A percentile compares a stretch with the other conserved stretches of the same genome.
phyloP scores from a whole-genome alignment of 1,139 yeast species.

The Kazachstania sp. region DNA sequence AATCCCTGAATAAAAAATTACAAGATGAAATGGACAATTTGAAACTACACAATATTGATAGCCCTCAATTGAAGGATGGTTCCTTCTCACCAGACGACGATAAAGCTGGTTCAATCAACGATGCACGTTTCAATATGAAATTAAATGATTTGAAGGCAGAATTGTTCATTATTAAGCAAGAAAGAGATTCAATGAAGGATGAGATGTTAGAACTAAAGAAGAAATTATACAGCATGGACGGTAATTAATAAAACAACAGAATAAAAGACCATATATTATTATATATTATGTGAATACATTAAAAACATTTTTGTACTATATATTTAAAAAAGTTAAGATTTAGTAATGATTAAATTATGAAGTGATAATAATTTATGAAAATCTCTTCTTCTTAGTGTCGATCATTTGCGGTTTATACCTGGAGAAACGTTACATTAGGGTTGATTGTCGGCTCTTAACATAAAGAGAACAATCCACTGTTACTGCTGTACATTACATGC shows the following conservation, averaged over 20 bases:
- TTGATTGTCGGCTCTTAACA: no score
- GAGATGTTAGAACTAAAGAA: conserved; percentile 53
- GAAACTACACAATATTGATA: conserved; percentile 32
- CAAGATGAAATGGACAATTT: conserved; percentile 63
- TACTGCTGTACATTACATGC: no score
- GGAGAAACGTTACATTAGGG: no score
- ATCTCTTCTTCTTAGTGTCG: no score
- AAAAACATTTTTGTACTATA: neutral
- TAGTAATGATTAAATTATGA: no score
- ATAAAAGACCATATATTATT: neutral
- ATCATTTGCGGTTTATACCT: no score
- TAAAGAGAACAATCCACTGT: no score
- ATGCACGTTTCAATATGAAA: conserved; percentile 65
- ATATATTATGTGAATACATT: neutral
- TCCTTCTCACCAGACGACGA: conserved; percentile 27
- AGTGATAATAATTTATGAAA: no score
- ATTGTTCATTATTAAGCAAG: conserved; percentile 69
- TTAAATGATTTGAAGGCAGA: conserved; percentile 81
- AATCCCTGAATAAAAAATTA: conserved; percentile 47
- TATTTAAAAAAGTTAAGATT: no score
- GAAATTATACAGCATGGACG: conserved; percentile 34
- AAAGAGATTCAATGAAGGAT: conserved; percentile 70
- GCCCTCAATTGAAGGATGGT: conserved; percentile 2
- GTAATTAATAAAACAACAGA: neutral
- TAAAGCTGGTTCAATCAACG: conserved; percentile 31